Evolutionary conservation across 805 yeast genomes (phyloP), one percentile per base, ranked within the genome.

Genomic region (Pichia pseudocactophila): DNA sequence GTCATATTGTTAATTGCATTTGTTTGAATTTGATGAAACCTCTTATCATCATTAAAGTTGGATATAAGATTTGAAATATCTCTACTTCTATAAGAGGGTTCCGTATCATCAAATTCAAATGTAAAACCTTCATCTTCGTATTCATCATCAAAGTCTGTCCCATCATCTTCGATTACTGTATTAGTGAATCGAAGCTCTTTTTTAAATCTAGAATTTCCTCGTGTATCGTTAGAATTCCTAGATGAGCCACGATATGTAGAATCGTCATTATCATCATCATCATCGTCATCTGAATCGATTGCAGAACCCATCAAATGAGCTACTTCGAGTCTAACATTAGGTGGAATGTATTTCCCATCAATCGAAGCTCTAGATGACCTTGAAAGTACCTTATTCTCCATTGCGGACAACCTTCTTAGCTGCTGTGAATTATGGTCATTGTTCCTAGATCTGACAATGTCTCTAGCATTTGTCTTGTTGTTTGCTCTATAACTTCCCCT

Each of bases 341-440:
- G 88, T 17, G 89, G 89, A 32, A 82, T 65, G 51, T 82, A 81
- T 55, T 76, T 80, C 3, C 83, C 83, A 31, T 48, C 51, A 28
- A 45, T 38, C 9, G 46, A 45, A 7, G 46, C n/a, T 27, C 43
- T 43, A 4, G 27, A 13, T n/a, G 46, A 43, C 11, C 52, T 57
- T 4, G 53, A 59, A 28, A 51, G 36, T 2, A 49, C 51, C 16
- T 20, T 15, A 17, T n/a, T 32, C 9, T 30, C 17, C 15, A 34
- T 40, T 26, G 53, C 53, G 8, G 50, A 55, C 10, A 50, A 52
- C 31, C 46, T 27, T 31, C 37, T 39, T 17, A 13, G 63, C 50
- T 72, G 78, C 13, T 87, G 87, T 16, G 87, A 87, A 30, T 80
- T 65, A 50, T 80, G 80, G 54, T 76, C 80, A 3, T 82, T 82